Evolutionary conservation across 2,329 filamentous ascomycete genomes (phyloP).

Genomic region (Hypoxylon sp.): DNA sequence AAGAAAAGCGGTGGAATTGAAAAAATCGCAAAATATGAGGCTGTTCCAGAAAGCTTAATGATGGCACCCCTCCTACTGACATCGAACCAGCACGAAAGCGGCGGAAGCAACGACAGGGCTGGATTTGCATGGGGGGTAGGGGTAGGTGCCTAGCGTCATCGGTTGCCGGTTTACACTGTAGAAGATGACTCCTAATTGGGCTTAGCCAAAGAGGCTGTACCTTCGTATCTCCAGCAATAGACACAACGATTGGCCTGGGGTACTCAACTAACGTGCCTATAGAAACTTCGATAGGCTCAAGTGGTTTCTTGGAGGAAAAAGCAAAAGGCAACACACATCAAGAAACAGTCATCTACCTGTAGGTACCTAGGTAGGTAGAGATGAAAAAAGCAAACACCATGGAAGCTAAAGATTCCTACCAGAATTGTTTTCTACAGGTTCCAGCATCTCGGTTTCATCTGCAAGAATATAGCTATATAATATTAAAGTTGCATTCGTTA

Average conservation of each 20-base stretch:
- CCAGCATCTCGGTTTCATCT: constrained; percentile 31
- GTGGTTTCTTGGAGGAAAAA: constrained; percentile 10
- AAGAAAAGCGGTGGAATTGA: constrained; percentile 32
- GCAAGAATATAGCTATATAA: constrained; percentile 22
- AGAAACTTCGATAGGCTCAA: constrained; percentile 2
- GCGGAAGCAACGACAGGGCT: constrained; percentile 40
- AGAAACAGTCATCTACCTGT: no score
- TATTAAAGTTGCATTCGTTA: constrained; percentile 38
- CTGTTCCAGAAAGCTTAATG: constrained; percentile 39
- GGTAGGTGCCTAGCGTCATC: constrained; percentile 4
- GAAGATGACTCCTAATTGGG: constrained; percentile 20
- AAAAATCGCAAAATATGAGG: constrained; percentile 35
- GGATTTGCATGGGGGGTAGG: constrained; percentile 34
- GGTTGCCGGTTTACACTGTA: constrained; percentile 32
- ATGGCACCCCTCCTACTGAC: constrained; percentile 37
- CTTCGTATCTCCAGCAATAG: constrained; percentile 19
- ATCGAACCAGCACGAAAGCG: constrained; percentile 43
- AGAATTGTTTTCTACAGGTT: constrained; percentile 27
- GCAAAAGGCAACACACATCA: neutral
- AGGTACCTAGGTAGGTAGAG: neutral
- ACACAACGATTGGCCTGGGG: constrained; percentile 7
- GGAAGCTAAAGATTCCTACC: constrained; percentile 14
- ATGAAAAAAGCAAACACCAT: constrained; percentile 29
- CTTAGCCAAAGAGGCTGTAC: constrained; percentile 11
- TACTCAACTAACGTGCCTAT: constrained; percentile 2